A percentile compares a stretch with the other conserved stretches of the same genome.
Conservation (phyloP, 2,329 filamentous ascomycete genomes). For the Ascochyta clinopodiicola region DNA sequence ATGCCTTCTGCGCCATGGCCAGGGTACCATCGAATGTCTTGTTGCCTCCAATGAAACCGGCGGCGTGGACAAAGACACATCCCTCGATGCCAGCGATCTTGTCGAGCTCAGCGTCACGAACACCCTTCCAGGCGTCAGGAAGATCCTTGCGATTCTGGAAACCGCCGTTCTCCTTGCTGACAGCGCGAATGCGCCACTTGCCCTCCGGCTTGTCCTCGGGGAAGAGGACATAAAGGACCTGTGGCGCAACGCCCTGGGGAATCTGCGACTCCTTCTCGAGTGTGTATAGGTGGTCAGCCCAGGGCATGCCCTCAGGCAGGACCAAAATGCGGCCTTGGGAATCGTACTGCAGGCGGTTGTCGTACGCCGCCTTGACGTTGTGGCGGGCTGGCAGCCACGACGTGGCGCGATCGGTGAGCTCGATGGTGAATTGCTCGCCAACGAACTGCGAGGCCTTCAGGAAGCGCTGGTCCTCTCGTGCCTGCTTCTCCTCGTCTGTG, state of each 20-base stretch:
- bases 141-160: conserved; percentile 92
- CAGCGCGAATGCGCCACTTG: conserved; percentile 94
- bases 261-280: conserved; percentile 69
- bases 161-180: conserved; percentile 82
- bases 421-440: conserved; percentile 84
- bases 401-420: conserved; percentile 75
- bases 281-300: conserved; percentile 95
- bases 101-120: conserved; percentile 85
- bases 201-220: conserved; percentile 77
- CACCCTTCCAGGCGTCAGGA: conserved; percentile 89
- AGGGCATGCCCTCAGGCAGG: conserved; percentile 79
- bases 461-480: conserved; percentile 83
- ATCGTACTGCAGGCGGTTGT: conserved; percentile 71
- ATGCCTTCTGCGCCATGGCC: conserved; percentile 81
- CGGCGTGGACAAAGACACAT: conserved; percentile 90
- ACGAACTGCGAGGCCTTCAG: conserved; percentile 78
- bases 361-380: conserved; percentile 78
- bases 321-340: conserved; percentile 80
- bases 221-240: conserved; percentile 88
- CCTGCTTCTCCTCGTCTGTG: conserved; percentile 60
- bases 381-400: conserved; percentile 89
- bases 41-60: conserved; percentile 96
- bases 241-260: conserved; percentile 54
- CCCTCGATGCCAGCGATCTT: conserved; percentile 72
- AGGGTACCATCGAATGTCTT: conserved; percentile 87